A percentile compares a stretch with the other conserved stretches of the same genome.
phyloP scores from a whole-genome alignment of 2,329 filamentous ascomycete genomes.

The Diaporthe sp. region DNA sequence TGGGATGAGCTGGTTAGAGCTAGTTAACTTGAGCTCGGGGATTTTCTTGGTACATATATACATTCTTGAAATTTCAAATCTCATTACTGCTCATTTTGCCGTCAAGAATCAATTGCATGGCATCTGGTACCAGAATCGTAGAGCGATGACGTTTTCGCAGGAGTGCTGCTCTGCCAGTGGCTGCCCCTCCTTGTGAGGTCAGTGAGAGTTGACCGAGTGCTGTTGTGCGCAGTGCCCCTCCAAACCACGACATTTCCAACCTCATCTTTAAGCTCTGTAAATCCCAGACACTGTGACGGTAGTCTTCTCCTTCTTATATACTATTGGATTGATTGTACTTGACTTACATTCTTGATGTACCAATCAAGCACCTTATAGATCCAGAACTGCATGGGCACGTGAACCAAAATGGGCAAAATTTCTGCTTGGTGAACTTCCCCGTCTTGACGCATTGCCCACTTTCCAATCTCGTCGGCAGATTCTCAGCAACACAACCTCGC shows the following conservation, averaged over 20 bases:
- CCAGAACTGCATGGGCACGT: constrained; percentile 26
- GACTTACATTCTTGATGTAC: neutral
- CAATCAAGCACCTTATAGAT: constrained; percentile 6
- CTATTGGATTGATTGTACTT: neutral
- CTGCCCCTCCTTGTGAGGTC: neutral
- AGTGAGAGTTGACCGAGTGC: neutral
- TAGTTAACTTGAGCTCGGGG: neutral
- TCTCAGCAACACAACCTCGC: neutral
- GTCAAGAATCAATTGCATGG: no score
- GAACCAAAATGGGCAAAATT: constrained; percentile 22
- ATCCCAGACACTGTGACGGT: neutral
- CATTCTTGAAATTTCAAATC: neutral
- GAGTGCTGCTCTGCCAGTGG: neutral
- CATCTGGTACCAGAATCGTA: neutral
- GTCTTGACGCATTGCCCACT: constrained; percentile 21
- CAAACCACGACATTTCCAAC: neutral
- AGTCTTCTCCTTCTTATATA: neutral
- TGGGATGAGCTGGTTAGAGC: neutral
- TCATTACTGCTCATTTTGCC: neutral
- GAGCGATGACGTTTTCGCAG: neutral
- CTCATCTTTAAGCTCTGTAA: neutral
- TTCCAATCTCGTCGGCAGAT: constrained; percentile 12
- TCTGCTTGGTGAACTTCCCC: constrained; percentile 22
- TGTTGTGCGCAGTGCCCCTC: neutral
- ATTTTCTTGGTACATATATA: constrained; percentile 28